Conservation (phyloP, 2,329 filamentous ascomycete genomes). For the Blastomyces percursus region DNA sequence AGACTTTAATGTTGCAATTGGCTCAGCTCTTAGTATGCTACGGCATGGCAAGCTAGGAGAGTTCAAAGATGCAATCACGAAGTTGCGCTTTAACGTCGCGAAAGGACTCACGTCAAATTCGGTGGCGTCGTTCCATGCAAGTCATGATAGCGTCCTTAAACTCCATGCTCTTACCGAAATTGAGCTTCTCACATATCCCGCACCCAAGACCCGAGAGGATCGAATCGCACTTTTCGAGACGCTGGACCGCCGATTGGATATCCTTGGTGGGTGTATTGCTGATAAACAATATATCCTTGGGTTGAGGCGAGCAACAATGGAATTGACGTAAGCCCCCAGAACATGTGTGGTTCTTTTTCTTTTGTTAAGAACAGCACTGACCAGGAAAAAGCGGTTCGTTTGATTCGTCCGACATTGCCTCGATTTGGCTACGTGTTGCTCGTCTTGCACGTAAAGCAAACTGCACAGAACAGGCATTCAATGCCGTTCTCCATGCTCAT, state of each 20-base stretch:
- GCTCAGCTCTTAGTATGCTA: constrained; percentile 53
- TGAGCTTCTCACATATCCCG: constrained; percentile 46
- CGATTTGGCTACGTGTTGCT: constrained; percentile 75
- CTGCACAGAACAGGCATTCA: constrained; percentile 78
- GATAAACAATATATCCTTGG: constrained; percentile 93
- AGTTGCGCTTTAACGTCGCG: constrained; percentile 59
- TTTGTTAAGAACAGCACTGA: not conserved
- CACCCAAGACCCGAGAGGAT: constrained; percentile 15
- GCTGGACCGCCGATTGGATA: constrained; percentile 67
- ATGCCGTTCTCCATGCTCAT: constrained; percentile 81
- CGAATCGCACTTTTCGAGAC: constrained; percentile 36
- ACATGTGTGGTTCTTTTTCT: not conserved
- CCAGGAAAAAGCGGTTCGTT: constrained; percentile 41
- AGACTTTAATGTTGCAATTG: constrained; percentile 77
- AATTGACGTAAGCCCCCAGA: constrained; percentile 42
- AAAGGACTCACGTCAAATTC: constrained; percentile 63
- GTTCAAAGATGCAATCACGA: constrained; percentile 50
- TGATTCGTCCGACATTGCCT: constrained; percentile 62
- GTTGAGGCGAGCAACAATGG: constrained; percentile 77
- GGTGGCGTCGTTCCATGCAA: constrained; percentile 70
- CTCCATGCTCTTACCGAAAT: constrained; percentile 82
- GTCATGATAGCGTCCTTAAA: constrained; percentile 73
- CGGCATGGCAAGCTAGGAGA: constrained; percentile 40
- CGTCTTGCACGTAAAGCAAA: constrained; percentile 77
- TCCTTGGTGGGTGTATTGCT: constrained; percentile 75